Percentiles rank a stretch among this genome's conserved stretches.
phyloP scores from a whole-genome alignment of 768 basidiomycete species.

The Tulasnella sp. region DNA sequence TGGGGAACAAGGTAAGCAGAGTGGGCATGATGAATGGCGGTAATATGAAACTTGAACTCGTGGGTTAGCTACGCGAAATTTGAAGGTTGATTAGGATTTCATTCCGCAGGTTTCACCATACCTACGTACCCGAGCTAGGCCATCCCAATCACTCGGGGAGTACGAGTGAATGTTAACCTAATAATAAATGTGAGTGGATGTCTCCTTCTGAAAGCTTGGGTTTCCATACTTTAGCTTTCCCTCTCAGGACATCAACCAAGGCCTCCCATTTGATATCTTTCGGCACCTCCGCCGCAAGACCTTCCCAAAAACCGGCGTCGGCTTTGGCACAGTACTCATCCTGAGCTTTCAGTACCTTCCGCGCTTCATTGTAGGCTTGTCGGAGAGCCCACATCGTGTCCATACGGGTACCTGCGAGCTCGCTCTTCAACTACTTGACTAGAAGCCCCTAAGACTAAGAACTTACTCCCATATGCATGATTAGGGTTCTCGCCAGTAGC shows the following conservation, averaged over 20 bases:
- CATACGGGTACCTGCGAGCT: slow-evolving; percentile 49
- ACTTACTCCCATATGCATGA: slow-evolving; percentile 36
- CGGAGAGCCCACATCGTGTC: slow-evolving; percentile 73
- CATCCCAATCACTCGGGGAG: slow-evolving; percentile 70
- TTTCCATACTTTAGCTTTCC: slow-evolving; percentile 59
- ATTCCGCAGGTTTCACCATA: not conserved
- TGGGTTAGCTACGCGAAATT: slow-evolving; percentile 59
- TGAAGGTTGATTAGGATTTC: not conserved
- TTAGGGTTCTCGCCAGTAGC: slow-evolving; percentile 51
- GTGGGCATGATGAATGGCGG: slow-evolving; percentile 74
- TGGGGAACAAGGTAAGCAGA: slow-evolving; percentile 80
- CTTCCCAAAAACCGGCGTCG: slow-evolving; percentile 44
- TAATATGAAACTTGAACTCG: slow-evolving; percentile 73
- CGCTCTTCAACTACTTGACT: not conserved
- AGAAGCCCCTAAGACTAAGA: not conserved
- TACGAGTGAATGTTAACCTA: slow-evolving; percentile 57
- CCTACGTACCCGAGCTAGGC: slow-evolving; percentile 54
- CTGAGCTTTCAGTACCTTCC: slow-evolving; percentile 60
- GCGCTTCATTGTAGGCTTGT: slow-evolving; percentile 64
- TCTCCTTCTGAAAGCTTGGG: not conserved
- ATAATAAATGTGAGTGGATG: not conserved
- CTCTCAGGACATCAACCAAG: slow-evolving; percentile 65
- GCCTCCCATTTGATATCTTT: slow-evolving; percentile 67
- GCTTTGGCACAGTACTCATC: slow-evolving; percentile 60
- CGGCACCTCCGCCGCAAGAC: slow-evolving; percentile 55